Evolutionary conservation across 768 basidiomycete genomes (phyloP).

Genomic region (Phaeotremella skinneri): DNA sequence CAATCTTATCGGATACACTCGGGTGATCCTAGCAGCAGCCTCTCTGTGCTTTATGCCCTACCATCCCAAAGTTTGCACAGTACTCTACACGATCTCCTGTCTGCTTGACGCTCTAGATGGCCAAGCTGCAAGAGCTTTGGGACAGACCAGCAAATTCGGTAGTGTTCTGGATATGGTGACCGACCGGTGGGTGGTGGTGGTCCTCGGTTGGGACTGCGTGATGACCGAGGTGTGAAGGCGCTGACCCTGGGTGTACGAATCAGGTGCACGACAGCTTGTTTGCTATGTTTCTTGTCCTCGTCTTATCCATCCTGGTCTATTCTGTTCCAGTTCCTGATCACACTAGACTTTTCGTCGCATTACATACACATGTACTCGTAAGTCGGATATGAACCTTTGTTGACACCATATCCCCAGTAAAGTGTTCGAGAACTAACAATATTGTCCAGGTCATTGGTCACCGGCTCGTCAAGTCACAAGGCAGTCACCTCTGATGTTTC

Average conservation of each 20-base stretch:
- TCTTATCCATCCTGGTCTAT: slow-evolving; percentile 83
- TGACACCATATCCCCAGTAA: background rate
- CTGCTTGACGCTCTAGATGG: slow-evolving; percentile 95
- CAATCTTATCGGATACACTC: slow-evolving; percentile 88
- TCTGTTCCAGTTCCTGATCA: slow-evolving; percentile 89
- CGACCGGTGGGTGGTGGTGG: slow-evolving; percentile 66
- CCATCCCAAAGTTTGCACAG: slow-evolving; percentile 86
- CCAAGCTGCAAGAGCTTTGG: slow-evolving; percentile 78
- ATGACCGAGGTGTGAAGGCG: too few species aligned
- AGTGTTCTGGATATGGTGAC: slow-evolving; percentile 99
- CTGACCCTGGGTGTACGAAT: slow-evolving; percentile 3
- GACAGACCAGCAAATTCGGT: slow-evolving; percentile 93
- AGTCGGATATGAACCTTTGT: slow-evolving; percentile 28
- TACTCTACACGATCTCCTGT: slow-evolving; percentile 84
- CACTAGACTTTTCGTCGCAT: slow-evolving; percentile 95
- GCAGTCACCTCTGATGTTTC: slow-evolving; percentile 87
- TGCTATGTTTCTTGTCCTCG: slow-evolving; percentile 87
- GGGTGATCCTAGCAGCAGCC: slow-evolving; percentile 83
- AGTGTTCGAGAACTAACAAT: background rate
- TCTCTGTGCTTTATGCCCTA: slow-evolving; percentile 91
- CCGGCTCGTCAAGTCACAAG: slow-evolving; percentile 91
- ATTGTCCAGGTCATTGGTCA: slow-evolving; percentile 75
- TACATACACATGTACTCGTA: slow-evolving; percentile 99
- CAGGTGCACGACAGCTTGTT: slow-evolving; percentile 93
- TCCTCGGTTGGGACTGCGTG: background rate